A percentile compares a stretch with the other conserved stretches of the same genome.
phyloP scores from a whole-genome alignment of 1,284 basidiomycete species.

The Spongispora temasekensis region DNA sequence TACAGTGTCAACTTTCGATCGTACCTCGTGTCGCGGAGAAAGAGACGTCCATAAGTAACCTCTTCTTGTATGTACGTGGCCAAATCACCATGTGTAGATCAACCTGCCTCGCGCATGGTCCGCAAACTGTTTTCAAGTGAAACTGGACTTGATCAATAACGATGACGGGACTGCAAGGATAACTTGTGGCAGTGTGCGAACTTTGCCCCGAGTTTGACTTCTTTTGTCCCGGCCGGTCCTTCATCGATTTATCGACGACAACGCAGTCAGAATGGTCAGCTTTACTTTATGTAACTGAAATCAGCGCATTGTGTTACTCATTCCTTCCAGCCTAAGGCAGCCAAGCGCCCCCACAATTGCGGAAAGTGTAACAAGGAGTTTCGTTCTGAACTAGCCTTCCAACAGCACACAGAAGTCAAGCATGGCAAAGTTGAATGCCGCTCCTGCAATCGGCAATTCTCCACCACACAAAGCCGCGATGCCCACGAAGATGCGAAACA shows the following conservation, averaged over 20 bases:
- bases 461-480: slow-evolving; percentile 9
- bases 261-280: slow-evolving; percentile 21
- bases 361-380: slow-evolving; percentile 11
- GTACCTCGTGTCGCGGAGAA: too few species aligned
- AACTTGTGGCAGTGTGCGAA: too few species aligned
- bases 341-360: slow-evolving; percentile 19
- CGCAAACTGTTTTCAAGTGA: too few species aligned
- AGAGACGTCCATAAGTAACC: too few species aligned
- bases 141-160: too few species aligned
- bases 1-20: too few species aligned
- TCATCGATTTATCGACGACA: slow-evolving; percentile 16
- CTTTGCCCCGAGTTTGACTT: too few species aligned
- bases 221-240: slow-evolving; percentile 18
- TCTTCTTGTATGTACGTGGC: too few species aligned
- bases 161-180: too few species aligned
- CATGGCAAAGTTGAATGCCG: slow-evolving; percentile 17
- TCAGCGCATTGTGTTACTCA: background rate
- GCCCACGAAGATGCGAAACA: slow-evolving; percentile 19
- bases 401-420: slow-evolving; percentile 14
- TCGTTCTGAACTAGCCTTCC: slow-evolving; percentile 7
- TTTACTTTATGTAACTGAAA: background rate
- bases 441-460: slow-evolving; percentile 20
- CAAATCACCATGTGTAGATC: too few species aligned
- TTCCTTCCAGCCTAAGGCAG: slow-evolving; percentile 18
- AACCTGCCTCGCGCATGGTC: too few species aligned